A percentile compares a stretch with the other conserved stretches of the same genome.
phyloP scores from a whole-genome alignment of 768 basidiomycete genomes.

The Leccinum subgranulosum region DNA sequence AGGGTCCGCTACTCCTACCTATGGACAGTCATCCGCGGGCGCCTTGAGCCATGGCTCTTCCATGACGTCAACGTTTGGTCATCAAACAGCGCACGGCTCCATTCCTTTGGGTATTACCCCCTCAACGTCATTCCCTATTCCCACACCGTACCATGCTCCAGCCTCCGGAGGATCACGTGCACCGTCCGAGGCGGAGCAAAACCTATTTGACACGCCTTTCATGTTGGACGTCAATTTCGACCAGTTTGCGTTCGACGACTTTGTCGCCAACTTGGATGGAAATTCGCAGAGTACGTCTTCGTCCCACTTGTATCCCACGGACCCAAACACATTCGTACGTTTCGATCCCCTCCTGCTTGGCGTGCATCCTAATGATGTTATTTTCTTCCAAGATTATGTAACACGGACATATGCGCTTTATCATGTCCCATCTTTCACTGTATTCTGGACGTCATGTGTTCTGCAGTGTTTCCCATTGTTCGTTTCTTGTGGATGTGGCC shows the following conservation, averaged over 20 bases:
- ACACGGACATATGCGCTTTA: not conserved
- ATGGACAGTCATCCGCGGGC: slow-evolving; percentile 10
- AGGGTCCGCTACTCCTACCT: slow-evolving; percentile 2
- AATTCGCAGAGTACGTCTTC: slow-evolving; percentile 20
- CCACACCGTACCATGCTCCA: not conserved
- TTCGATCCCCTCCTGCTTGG: not conserved
- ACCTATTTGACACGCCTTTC: slow-evolving; percentile 28
- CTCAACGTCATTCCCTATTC: slow-evolving; percentile 7
- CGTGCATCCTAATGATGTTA: slow-evolving; percentile 6
- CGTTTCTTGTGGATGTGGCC: slow-evolving; percentile 1
- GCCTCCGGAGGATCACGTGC: not conserved
- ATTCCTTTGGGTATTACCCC: not conserved
- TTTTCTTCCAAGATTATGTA: slow-evolving; percentile 23
- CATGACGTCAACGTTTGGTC: slow-evolving; percentile 14
- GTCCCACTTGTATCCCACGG: slow-evolving; percentile 29
- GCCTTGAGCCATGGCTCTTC: slow-evolving; percentile 11
- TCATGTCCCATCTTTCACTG: not conserved
- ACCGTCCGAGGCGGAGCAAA: slow-evolving; percentile 16
- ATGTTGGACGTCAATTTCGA: slow-evolving; percentile 30
- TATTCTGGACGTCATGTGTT: not conserved
- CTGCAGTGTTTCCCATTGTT: not conserved
- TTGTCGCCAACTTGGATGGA: slow-evolving; percentile 17
- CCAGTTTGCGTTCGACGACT: slow-evolving; percentile 26
- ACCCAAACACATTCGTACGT: slow-evolving; percentile 36
- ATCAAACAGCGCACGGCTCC: slow-evolving; percentile 1